Evolutionary conservation across 768 basidiomycete species (phyloP), one percentile per base, ranked within the genome.

Genomic region (Boletus pseudopeckii): DNA sequence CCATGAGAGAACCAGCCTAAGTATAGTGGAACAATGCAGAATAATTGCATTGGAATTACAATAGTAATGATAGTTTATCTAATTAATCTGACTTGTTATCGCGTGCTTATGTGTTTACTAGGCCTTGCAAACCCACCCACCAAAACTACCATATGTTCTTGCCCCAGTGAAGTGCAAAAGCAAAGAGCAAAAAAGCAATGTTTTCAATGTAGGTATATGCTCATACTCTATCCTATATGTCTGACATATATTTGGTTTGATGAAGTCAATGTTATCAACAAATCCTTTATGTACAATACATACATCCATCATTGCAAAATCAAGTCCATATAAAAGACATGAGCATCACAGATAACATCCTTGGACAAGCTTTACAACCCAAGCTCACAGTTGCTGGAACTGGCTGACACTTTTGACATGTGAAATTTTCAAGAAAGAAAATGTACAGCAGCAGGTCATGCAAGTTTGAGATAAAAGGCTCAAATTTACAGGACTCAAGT

Each of bases 291-390:
- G n/a, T n/a, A n/a, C n/a, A n/a, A 97, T 58, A 89, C 98, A 41
- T 99, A 96, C 72, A 98, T 99, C 80, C 84, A 96, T 34, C 81
- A 94, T 55, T 86, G 95, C 51, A 96, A 98, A 68, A 86, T 89
- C 71, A 98, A 98, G 69, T 85, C 90, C 4, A 82, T 92, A 44
- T 85, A 96, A 57, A 98, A 98, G 75, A 98, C 96, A 8, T 85
- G 96, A 8, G 87, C 93, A 15, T 88, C 88, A 1, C 95, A 98
- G 64, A 85, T 84, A 10, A 88, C 89, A 1, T 92, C 86, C 17
- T 87, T 93, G 14, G 96, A 98, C 63, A 91, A 92, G 60, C 81
- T 99, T 75, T 98, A 15, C 86, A 91, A 58, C 67, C 72, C 28
- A 94, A 98, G 70, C 75, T 99, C 78, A 2, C 81, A 79, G 44